phyloP scores from a whole-genome alignment of 306 rosid genomes.

The Coriaria nepalensis region DNA sequence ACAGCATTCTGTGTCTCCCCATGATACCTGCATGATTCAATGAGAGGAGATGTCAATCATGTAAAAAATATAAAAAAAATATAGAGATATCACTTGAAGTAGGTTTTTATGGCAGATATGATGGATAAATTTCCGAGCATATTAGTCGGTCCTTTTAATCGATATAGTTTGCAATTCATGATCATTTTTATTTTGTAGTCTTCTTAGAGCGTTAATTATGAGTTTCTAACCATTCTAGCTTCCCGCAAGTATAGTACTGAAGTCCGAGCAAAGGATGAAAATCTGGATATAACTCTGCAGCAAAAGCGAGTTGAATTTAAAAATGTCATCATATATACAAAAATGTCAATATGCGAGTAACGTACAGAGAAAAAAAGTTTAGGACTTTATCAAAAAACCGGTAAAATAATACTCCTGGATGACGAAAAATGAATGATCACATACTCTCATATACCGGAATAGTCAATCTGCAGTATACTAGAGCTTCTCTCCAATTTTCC shows the following conservation, averaged over 20 bases:
- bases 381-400: too few species aligned
- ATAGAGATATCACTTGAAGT: background rate
- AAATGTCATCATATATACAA: constrained; percentile 15
- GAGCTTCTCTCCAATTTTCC: constrained; percentile 74
- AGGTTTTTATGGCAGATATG: too few species aligned
- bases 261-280: constrained; percentile 82
- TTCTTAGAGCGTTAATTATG: background rate
- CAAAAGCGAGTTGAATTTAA: constrained; percentile 9
- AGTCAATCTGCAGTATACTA: constrained; percentile 70
- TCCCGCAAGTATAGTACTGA: constrained; percentile 85
- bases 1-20: constrained; percentile 55
- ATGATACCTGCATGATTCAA: constrained; percentile 37
- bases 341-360: too few species aligned
- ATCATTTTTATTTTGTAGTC: background rate
- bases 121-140: too few species aligned
- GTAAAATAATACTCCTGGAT: too few species aligned
- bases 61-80: background rate
- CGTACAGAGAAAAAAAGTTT: constrained; percentile 1
- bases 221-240: constrained; percentile 73
- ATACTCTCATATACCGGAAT: constrained; percentile 75
- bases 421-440: too few species aligned
- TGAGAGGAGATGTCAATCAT: background rate
- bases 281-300: constrained; percentile 61
- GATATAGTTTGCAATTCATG: too few species aligned
- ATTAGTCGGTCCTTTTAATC: too few species aligned